These are phyloP conservation scores for Fusarium sp. DNA, from an alignment of 2,329 filamentous ascomycete species.

Conservation along the genomic window DNA sequence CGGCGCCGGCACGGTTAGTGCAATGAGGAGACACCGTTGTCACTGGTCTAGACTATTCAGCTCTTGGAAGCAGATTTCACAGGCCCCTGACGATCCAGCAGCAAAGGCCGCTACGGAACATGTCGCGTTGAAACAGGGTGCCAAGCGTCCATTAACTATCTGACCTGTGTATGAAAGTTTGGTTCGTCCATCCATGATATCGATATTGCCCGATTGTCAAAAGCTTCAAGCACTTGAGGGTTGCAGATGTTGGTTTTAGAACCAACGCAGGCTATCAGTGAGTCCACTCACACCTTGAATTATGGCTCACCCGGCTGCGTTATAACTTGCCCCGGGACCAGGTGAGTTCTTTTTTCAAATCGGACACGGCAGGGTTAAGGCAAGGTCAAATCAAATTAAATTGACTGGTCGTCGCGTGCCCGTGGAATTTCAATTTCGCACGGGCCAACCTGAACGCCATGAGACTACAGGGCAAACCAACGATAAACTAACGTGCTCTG, in stretches of 20 bases:
- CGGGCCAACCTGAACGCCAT: slow-evolving; percentile 29
- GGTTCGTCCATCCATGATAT: slow-evolving; percentile 10
- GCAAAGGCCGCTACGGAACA: slow-evolving; percentile 24
- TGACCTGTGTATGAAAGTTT: slow-evolving; percentile 11
- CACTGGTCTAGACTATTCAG: slow-evolving; percentile 32
- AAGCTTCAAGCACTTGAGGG: slow-evolving; percentile 25
- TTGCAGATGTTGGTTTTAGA: slow-evolving; percentile 24
- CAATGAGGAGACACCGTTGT: slow-evolving; percentile 33
- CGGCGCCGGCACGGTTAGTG: slow-evolving; percentile 27
- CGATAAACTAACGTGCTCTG: slow-evolving; percentile 38
- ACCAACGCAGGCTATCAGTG: slow-evolving; percentile 14
- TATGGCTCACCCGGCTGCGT: slow-evolving; percentile 25
- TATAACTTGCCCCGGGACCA: slow-evolving; percentile 19
- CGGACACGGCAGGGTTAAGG: background rate
- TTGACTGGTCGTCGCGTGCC: slow-evolving; percentile 26
- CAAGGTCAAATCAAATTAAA: slow-evolving; percentile 20
- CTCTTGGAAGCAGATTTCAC: slow-evolving; percentile 8
- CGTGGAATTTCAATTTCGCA: slow-evolving; percentile 23
- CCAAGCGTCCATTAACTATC: slow-evolving; percentile 6
- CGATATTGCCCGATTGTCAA: slow-evolving; percentile 23
- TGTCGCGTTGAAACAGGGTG: slow-evolving; percentile 25
- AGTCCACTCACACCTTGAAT: slow-evolving; percentile 34
- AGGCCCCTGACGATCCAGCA: slow-evolving; percentile 35
- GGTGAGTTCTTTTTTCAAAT: slow-evolving; percentile 22
- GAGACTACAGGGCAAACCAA: slow-evolving; percentile 31